phyloP scores from a whole-genome alignment of 1,139 yeast genomes.

The Sugiyamaella novakii region DNA sequence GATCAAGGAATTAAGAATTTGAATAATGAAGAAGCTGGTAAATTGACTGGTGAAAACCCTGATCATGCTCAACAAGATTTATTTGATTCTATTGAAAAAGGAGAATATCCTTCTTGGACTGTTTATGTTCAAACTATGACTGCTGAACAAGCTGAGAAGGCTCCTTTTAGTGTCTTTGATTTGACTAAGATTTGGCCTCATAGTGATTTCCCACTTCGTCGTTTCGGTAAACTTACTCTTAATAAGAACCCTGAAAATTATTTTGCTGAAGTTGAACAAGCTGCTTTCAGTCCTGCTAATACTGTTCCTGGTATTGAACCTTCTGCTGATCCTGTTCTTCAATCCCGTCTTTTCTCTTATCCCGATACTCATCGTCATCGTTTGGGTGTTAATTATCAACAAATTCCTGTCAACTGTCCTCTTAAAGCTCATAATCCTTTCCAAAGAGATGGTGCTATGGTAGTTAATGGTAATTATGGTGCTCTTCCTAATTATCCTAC shows the following conservation, averaged over 20 bases:
- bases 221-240: conserved; percentile 68
- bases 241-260: conserved; percentile 76
- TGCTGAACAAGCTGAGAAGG: conserved; percentile 64
- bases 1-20: conserved; percentile 66
- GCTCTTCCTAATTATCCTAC: conserved; percentile 67
- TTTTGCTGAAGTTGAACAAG: conserved; percentile 81
- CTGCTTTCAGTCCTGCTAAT: conserved; percentile 81
- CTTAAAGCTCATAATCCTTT: conserved; percentile 42
- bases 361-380: conserved; percentile 78
- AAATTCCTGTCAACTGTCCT: conserved; percentile 71
- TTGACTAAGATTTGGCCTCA: conserved; percentile 84
- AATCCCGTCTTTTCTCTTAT: conserved; percentile 80
- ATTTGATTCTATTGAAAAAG: conserved; percentile 58
- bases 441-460: conserved; percentile 87
- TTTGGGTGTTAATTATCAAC: conserved; percentile 69
- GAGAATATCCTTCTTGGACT: conserved; percentile 66
- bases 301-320: conserved; percentile 84
- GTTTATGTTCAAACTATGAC: conserved; percentile 73
- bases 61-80: conserved; percentile 63
- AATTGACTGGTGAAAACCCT: conserved; percentile 61
- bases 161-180: conserved; percentile 58
- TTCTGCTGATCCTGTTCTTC: conserved; percentile 85
- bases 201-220: conserved; percentile 70
- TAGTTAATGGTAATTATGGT: conserved; percentile 77
- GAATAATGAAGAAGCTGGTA: conserved; percentile 58